Percentiles rank a stretch among this genome's conserved stretches.
Conservation (phyloP, 768 basidiomycete species). For the Coprinopsis marcescibilis region DNA sequence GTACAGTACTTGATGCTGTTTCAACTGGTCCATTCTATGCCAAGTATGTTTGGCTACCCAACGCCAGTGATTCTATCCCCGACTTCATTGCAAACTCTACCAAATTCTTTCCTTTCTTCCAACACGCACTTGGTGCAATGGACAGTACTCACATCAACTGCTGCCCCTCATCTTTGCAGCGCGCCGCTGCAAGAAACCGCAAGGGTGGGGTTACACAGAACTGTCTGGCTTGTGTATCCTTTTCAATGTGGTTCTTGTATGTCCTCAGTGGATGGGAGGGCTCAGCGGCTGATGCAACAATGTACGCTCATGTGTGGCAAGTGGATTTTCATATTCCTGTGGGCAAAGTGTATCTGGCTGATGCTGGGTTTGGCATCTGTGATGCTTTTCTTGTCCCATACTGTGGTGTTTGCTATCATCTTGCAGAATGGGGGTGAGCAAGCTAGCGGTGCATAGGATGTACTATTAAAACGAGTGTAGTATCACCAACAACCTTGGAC, state of each 20-base stretch:
- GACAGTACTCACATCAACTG: conserved; percentile 28
- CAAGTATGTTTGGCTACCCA: too few species aligned
- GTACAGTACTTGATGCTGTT: too few species aligned
- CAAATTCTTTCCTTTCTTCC: conserved; percentile 21
- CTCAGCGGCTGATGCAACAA: conserved; percentile 25
- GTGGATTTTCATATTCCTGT: conserved; percentile 22
- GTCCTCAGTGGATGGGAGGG: conserved; percentile 37
- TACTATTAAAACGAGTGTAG: too few species aligned
- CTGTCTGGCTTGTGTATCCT: conserved; percentile 27
- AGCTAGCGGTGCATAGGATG: too few species aligned
- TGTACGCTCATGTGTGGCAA: conserved; percentile 18
- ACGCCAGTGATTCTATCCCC: too few species aligned
- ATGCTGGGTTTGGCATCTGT: conserved; percentile 29
- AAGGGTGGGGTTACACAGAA: conserved; percentile 35
- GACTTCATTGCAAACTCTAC: conserved; percentile 18
- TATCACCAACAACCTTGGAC: conserved; percentile 22
- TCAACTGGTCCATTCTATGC: too few species aligned
- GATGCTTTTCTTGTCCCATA: conserved; percentile 30
- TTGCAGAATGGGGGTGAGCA: conserved; percentile 29
- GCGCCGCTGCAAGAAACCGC: conserved; percentile 15
- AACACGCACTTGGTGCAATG: conserved; percentile 21
- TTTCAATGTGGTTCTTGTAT: conserved; percentile 31
- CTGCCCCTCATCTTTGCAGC: conserved; percentile 13
- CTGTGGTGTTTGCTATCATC: conserved; percentile 29
- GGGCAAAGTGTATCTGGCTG: conserved; percentile 28